Evolutionary conservation across 1,139 yeast species (phyloP).

Genomic region (Diutina sp.): DNA sequence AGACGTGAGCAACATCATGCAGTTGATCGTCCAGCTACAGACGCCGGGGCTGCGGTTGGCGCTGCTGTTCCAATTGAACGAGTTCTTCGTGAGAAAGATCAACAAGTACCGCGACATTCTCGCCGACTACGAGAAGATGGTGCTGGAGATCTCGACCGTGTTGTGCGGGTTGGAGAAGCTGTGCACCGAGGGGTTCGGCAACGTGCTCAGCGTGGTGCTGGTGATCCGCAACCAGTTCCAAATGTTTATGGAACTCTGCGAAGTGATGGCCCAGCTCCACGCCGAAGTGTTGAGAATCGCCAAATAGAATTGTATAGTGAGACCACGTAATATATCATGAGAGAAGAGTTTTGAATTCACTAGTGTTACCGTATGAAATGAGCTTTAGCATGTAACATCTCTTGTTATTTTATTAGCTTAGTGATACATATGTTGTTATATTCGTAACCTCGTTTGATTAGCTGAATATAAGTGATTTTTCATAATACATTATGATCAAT

Average conservation of each 20-base stretch:
- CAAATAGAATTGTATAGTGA: background rate
- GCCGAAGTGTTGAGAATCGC: conserved; percentile 31
- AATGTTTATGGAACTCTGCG: conserved; percentile 84
- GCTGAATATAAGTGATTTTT: too few species aligned
- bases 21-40: conserved; percentile 51
- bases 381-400: too few species aligned
- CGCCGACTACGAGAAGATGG: conserved; percentile 61
- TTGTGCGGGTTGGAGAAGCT: conserved; percentile 30
- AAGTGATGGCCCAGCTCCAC: conserved; percentile 80
- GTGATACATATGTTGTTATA: too few species aligned
- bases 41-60: conserved; percentile 57
- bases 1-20: conserved; percentile 58
- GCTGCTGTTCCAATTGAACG: conserved; percentile 36
- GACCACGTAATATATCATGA: too few species aligned
- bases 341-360: too few species aligned
- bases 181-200: conserved; percentile 35
- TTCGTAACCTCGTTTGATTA: too few species aligned
- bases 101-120: conserved; percentile 55
- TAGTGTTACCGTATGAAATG: too few species aligned
- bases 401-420: too few species aligned
- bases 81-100: conserved; percentile 39
- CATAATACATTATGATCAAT: too few species aligned
- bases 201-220: conserved; percentile 42
- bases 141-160: conserved; percentile 53
- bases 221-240: conserved; percentile 75